Conservation (phyloP, 805 yeast genomes). For the Pichia scutulata region DNA sequence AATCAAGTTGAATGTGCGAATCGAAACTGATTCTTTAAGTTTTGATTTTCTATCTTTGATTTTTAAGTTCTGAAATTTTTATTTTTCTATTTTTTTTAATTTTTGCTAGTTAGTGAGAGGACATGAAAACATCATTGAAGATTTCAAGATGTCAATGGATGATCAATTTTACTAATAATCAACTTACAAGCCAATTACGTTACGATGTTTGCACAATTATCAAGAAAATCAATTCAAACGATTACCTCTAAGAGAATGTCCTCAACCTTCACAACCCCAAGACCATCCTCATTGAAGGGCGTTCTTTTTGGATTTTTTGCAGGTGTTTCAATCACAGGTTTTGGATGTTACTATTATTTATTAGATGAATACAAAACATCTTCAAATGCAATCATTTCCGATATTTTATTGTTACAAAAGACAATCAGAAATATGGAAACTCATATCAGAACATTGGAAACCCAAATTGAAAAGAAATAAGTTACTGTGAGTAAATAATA, state of each 20-base stretch:
- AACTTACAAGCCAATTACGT: not conserved
- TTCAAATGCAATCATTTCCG: slow-evolving; percentile 65
- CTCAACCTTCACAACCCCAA: slow-evolving; percentile 8
- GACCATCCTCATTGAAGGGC: slow-evolving; percentile 25
- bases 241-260: slow-evolving; percentile 6
- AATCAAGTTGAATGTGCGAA: not conserved
- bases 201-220: slow-evolving; percentile 16
- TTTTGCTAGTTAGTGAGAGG: not conserved
- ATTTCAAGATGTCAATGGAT: not conserved
- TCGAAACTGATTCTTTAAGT: not conserved
- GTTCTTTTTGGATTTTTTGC: slow-evolving; percentile 68
- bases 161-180: not conserved
- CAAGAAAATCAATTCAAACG: slow-evolving; percentile 11
- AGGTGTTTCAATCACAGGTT: slow-evolving; percentile 70
- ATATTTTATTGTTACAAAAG: slow-evolving; percentile 61
- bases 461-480: slow-evolving; percentile 24
- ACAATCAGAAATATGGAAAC: slow-evolving; percentile 28
- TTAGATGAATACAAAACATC: slow-evolving; percentile 71
- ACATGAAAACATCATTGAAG: not conserved
- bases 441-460: slow-evolving; percentile 43
- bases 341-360: slow-evolving; percentile 68
- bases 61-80: not conserved
- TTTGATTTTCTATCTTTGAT: no score
- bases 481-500: not conserved
- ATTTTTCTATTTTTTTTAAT: not conserved